Percentiles rank a stretch among this genome's conserved stretches.
These are phyloP conservation scores for Ensete glaucum DNA, from an alignment of 176 grass and related monocot genomes.

Conservation along the genomic window DNA sequence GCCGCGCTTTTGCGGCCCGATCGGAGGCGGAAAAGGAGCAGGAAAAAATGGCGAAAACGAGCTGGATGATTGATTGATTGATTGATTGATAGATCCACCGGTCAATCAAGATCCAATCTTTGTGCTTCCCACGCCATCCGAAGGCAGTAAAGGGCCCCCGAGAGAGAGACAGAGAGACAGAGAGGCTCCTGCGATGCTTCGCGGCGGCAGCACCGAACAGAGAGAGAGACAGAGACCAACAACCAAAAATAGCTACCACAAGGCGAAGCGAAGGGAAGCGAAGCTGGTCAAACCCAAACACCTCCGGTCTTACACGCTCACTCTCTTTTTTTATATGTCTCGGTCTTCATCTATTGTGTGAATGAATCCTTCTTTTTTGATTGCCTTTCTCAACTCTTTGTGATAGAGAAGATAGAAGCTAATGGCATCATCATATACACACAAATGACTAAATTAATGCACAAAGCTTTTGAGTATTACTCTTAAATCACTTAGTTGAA, in stretches of 20 bases:
- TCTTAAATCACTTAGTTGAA: too few species aligned
- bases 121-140: neutral
- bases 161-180: neutral
- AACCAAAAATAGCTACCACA: neutral
- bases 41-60: neutral
- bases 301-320: neutral
- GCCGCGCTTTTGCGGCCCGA: neutral
- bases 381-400: too few species aligned
- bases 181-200: neutral
- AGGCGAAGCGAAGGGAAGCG: neutral
- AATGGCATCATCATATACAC: too few species aligned
- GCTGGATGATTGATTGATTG: neutral
- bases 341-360: neutral
- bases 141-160: neutral
- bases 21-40: neutral
- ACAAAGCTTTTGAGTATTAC: too few species aligned
- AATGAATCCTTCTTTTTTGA: too few species aligned
- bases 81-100: neutral
- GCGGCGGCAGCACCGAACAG: neutral
- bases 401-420: too few species aligned
- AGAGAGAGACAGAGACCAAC: neutral
- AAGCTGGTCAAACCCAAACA: conserved; percentile 2
- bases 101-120: conserved; percentile 4
- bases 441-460: too few species aligned
- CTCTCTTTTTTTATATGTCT: neutral